Base-by-base conservation (phyloP, 2,329 filamentous ascomycete species). In the Aspergillus pseudoterreus region DNA sequence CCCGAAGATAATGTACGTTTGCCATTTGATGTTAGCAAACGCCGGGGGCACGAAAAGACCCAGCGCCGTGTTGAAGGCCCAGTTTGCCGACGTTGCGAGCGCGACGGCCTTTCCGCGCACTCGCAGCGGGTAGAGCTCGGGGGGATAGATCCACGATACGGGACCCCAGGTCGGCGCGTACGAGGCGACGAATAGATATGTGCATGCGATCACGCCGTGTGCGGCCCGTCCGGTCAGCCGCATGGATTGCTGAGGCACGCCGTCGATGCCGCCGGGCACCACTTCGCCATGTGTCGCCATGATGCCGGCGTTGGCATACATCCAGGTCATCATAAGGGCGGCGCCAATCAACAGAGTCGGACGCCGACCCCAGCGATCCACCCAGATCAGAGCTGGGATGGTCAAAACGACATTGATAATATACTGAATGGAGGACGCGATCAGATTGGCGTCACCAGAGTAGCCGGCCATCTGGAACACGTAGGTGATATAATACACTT, bases 361-460 rank as follows among this genome's bases (percentile, higher is more conserved):
- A 38, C 87, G 87, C 56, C 88, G 87, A 44, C 89, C 89, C 83
- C 85, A 88, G 53, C 79, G 77, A 59, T 94, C 88, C 60, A 91
- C 81, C 73, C 77, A 92, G 42, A 92, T 68, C n/a, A 92, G 78
- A 1, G 88, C 88, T 0, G 87, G 86, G 6, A 92, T 68, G 0
- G 89, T 92, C 83, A 90, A 88, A 47, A 84, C 57, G 2, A 92
- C 87, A 66, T 92, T 92, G 75, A 92, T 89, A 58, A 91, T 78
- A 65, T 88, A 89, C 63, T 88, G 83, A 57, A 89, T 88, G 8
- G 80, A 82, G 30, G 83, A 86, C 3, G 86, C 79, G 35, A 87
- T 70, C 15, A 90, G 77, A 24, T 84, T 79, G 52, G 76, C 79
- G 61, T 82, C 77, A 10, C 78, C 79, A 2, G 70, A 74, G 3